Evolutionary conservation across 441 rosid species (phyloP).

Genomic region (Arabidopsis hybrid): DNA sequence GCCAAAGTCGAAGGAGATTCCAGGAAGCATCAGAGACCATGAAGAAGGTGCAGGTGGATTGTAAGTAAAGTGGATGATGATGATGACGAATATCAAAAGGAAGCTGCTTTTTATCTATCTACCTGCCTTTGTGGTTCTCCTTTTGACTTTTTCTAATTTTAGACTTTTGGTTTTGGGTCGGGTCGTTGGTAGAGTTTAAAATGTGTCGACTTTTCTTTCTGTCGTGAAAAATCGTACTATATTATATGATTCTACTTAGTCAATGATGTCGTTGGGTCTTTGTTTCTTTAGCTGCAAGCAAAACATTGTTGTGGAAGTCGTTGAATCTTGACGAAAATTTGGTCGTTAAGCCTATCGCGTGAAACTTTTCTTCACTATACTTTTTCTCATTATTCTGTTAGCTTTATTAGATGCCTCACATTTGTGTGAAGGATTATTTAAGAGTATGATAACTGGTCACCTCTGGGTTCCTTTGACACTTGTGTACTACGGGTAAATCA

Average conservation of each 20-base stretch:
- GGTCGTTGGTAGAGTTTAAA: constrained; percentile 33
- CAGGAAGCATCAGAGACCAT: constrained; percentile 31
- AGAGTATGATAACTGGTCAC: neutral
- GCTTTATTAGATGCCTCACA: neutral
- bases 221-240: constrained; percentile 34
- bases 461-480: neutral
- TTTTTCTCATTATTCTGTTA: neutral
- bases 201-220: constrained; percentile 43
- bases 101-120: constrained; percentile 41
- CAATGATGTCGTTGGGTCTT: constrained; percentile 26
- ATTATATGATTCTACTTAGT: neutral
- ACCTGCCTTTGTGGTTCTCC: constrained; percentile 40
- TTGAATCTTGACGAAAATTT: constrained; percentile 30
- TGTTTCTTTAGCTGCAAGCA: constrained; percentile 10
- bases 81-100: constrained; percentile 47
- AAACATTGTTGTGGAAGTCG: constrained; percentile 32
- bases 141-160: constrained; percentile 39
- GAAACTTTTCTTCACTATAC: neutral
- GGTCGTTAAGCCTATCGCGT: constrained; percentile 16
- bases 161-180: constrained; percentile 29
- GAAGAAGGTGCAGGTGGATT: constrained; percentile 41
- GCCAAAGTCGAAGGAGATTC: constrained; percentile 42
- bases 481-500: neutral
- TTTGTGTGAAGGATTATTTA: neutral
- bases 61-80: constrained; percentile 39